Conservation (phyloP, 2,329 filamentous ascomycete species). For the Ophiosphaerella korrae region DNA sequence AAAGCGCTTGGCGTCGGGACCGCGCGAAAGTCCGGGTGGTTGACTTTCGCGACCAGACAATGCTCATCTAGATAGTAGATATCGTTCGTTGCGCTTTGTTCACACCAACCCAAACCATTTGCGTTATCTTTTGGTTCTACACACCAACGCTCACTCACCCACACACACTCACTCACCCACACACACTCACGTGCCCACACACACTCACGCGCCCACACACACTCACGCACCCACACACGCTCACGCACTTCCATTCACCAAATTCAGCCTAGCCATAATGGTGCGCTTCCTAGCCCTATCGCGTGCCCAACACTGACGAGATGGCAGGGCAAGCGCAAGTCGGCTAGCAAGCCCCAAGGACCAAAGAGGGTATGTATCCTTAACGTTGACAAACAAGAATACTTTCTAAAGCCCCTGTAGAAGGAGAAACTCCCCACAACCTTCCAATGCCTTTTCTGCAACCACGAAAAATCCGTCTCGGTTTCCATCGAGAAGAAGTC, state of each 20-base stretch:
- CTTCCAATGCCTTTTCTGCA: constrained; percentile 99
- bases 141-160: not conserved
- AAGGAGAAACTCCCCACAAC: constrained; percentile 74
- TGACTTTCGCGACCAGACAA: constrained; percentile 12
- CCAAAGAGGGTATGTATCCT: constrained; percentile 72
- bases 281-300: constrained; percentile 16
- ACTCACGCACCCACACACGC: not conserved
- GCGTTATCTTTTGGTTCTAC: not conserved
- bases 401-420: constrained; percentile 26
- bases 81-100: not conserved
- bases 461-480: constrained; percentile 89
- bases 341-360: constrained; percentile 77
- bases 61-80: not conserved
- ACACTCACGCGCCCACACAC: too few species aligned
- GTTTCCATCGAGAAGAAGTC: constrained; percentile 94
- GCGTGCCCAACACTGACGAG: constrained; percentile 28
- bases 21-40: constrained; percentile 12
- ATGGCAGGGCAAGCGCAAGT: constrained; percentile 82
- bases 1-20: constrained; percentile 28
- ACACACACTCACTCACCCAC: not conserved
- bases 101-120: not conserved
- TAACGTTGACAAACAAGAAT: not conserved
- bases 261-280: constrained; percentile 18
- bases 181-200: not conserved
- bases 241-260: not conserved